Conservation (phyloP, 2,329 filamentous ascomycete species). For the Aphanoascus verrucosus region DNA sequence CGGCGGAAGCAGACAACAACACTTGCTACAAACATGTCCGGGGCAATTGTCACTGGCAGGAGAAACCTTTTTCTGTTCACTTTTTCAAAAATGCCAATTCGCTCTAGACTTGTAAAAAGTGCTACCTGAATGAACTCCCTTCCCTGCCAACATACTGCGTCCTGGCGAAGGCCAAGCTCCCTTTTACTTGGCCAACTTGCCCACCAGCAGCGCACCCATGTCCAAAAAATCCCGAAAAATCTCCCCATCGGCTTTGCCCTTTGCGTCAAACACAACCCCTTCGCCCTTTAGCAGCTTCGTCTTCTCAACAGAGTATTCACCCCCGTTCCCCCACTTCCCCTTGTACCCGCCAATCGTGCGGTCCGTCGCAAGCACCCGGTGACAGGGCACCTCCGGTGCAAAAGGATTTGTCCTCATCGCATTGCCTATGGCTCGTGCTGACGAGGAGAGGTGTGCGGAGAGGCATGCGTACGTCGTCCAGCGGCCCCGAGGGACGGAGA, state of each 20-base stretch:
- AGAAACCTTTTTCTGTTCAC: no score
- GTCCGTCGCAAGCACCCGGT: conserved; percentile 65
- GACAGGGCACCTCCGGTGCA: conserved; percentile 70
- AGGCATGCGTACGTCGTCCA: conserved; percentile 71
- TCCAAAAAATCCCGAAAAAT: conserved; percentile 28
- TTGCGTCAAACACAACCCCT: conserved; percentile 37
- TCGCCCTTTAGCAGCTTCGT: conserved; percentile 33
- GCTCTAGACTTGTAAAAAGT: no score
- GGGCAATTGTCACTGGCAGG: no score
- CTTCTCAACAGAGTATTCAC: conserved; percentile 34
- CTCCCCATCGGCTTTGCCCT: conserved; percentile 29
- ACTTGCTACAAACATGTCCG: no score
- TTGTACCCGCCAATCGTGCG: conserved; percentile 47
- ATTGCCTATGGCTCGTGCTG: conserved; percentile 66
- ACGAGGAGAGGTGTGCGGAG: conserved; percentile 56
- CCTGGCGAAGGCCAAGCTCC: background rate
- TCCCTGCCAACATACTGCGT: no score
- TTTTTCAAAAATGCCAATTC: no score
- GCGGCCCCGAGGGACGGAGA: conserved; percentile 63
- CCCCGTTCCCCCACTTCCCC: conserved; percentile 40
- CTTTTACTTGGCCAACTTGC: background rate
- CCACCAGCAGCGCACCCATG: conserved; percentile 12
- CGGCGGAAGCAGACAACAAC: no score
- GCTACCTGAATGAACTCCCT: no score
- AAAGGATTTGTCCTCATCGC: conserved; percentile 70